phyloP scores from a whole-genome alignment of 2,329 filamentous ascomycete genomes.

The Pleomassaria siparia region DNA sequence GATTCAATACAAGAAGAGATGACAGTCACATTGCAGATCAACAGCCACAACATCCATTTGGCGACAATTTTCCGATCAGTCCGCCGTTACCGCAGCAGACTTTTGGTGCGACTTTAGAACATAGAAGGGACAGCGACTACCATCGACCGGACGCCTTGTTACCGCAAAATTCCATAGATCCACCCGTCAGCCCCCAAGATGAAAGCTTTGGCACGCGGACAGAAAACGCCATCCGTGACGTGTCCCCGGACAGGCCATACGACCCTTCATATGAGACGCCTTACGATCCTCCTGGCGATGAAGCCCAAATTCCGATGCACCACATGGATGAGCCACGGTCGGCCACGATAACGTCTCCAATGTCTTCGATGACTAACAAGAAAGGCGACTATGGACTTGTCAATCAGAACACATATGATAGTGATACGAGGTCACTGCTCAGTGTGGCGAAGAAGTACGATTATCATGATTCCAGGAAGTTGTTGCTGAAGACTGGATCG shows the following conservation, averaged over 20 bases:
- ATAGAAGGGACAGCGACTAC: not conserved
- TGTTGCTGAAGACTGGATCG: conserved; percentile 28
- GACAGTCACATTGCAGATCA: not conserved
- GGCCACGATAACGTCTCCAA: not conserved
- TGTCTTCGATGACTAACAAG: not conserved
- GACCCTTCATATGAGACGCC: conserved; percentile 2
- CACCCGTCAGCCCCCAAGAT: too few relatives aligned
- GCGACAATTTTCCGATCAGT: not conserved
- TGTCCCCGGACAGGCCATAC: conserved; percentile 2
- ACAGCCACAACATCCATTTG: not conserved
- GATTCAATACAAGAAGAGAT: not conserved
- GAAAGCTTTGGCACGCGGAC: too few relatives aligned
- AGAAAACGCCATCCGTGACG: not conserved
- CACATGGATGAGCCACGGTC: conserved; percentile 5
- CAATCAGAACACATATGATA: conserved; percentile 12
- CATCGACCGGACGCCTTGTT: too few relatives aligned
- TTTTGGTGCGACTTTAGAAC: conserved; percentile 2
- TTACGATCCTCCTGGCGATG: conserved; percentile 1
- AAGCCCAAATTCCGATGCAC: conserved; percentile 7
- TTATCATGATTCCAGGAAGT: conserved; percentile 32
- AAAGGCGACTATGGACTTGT: conserved; percentile 11
- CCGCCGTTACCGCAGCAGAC: not conserved
- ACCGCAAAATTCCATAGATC: too few relatives aligned
- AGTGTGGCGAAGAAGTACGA: conserved; percentile 31
- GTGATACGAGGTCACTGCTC: conserved; percentile 23